phyloP scores from a whole-genome alignment of 2,329 filamentous ascomycete genomes.

The Claviceps arundinis region DNA sequence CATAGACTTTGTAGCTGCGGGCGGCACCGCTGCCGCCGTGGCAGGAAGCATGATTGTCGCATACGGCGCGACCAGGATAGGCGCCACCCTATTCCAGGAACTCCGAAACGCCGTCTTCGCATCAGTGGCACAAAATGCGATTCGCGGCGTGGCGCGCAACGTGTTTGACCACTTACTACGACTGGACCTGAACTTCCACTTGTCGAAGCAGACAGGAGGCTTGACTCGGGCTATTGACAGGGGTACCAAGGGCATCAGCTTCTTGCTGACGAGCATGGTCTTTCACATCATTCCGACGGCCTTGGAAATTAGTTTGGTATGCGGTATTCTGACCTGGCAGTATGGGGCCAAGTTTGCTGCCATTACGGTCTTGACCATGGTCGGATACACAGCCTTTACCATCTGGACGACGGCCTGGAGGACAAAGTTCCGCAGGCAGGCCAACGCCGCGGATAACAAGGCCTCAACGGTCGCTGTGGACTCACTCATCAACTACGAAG shows the following conservation, averaged over 20 bases:
- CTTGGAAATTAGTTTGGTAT: constrained; percentile 88
- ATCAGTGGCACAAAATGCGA: constrained; percentile 92
- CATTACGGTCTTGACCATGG: constrained; percentile 84
- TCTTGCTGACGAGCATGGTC: constrained; percentile 92
- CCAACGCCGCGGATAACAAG: constrained; percentile 91
- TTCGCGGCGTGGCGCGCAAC: constrained; percentile 77
- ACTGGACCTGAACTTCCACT: constrained; percentile 85
- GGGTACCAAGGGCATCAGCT: constrained; percentile 97
- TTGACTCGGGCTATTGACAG: constrained; percentile 89
- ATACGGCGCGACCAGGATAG: constrained; percentile 79
- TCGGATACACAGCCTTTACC: constrained; percentile 89
- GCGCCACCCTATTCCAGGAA: constrained; percentile 84
- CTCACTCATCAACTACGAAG: constrained; percentile 96
- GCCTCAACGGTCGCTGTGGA: constrained; percentile 93
- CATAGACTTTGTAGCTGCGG: constrained; percentile 72
- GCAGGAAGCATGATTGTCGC: constrained; percentile 89
- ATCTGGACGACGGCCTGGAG: constrained; percentile 95
- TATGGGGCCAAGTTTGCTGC: constrained; percentile 86
- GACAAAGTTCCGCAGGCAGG: constrained; percentile 88
- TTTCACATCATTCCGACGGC: constrained; percentile 93
- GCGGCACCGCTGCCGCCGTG: constrained; percentile 79
- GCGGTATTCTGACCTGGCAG: constrained; percentile 90
- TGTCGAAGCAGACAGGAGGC: constrained; percentile 87
- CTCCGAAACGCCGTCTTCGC: constrained; percentile 93
- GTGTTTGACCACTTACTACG: constrained; percentile 84